A percentile compares a stretch with the other conserved stretches of the same genome.
phyloP scores from a whole-genome alignment of 2,329 filamentous ascomycete genomes.

The Verticillium tricorpus region DNA sequence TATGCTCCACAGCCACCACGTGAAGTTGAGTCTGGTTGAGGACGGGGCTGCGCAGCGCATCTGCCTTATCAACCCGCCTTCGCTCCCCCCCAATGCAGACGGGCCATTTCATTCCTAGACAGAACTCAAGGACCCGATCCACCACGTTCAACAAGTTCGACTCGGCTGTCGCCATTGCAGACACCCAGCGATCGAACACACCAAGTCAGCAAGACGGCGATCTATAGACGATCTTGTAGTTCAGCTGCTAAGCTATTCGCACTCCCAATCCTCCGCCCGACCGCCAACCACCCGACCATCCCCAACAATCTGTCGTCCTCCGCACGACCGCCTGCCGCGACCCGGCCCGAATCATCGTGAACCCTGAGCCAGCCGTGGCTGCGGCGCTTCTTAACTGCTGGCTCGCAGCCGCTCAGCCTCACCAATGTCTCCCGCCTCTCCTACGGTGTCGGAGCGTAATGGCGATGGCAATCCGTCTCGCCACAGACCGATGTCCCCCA shows the following conservation, averaged over 20 bases:
- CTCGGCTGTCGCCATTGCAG: neutral
- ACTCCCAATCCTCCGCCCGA: neutral
- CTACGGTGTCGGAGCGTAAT: conserved; percentile 14
- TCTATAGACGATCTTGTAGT: neutral
- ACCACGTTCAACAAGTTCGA: neutral
- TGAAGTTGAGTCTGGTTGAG: neutral
- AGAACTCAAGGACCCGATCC: neutral
- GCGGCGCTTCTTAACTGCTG: neutral
- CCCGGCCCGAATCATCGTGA: neutral
- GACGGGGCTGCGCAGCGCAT: neutral
- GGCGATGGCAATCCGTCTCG: conserved; percentile 4
- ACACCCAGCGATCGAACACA: neutral
- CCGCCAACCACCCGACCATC: neutral
- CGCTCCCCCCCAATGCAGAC: neutral
- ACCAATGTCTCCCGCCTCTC: conserved; percentile 13
- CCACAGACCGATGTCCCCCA: neutral
- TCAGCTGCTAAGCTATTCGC: neutral
- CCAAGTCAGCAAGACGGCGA: neutral
- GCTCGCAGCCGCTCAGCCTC: neutral
- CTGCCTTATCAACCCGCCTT: neutral
- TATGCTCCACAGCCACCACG: neutral
- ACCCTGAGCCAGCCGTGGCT: neutral
- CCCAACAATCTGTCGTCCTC: neutral
- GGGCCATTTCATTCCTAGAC: neutral
- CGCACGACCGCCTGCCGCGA: neutral